Evolutionary conservation across 2,329 filamentous ascomycete genomes (phyloP).

Genomic region (Penicillium thymicola): DNA sequence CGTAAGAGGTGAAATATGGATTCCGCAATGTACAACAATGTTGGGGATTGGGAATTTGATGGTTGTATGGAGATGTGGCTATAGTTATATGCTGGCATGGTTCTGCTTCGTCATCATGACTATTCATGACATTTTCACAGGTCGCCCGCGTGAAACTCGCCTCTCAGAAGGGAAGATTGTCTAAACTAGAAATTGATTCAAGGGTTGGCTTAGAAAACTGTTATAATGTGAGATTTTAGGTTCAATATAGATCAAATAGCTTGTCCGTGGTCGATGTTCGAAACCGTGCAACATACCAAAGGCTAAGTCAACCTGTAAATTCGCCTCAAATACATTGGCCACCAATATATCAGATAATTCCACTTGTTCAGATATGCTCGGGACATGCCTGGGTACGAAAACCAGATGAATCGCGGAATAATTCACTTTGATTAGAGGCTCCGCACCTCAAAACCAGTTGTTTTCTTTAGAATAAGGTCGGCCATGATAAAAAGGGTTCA

Average conservation of each 20-base stretch:
- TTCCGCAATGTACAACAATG: neutral
- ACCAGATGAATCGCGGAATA: neutral
- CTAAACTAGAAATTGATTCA: neutral
- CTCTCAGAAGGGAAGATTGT: neutral
- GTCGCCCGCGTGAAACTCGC: neutral
- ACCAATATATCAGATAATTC: neutral
- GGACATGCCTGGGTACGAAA: neutral
- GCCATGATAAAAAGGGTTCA: neutral
- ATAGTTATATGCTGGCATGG: neutral
- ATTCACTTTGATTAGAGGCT: no score
- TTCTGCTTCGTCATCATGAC: slow-evolving; percentile 4
- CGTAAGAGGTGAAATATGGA: neutral
- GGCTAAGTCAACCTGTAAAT: neutral
- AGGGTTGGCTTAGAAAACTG: neutral
- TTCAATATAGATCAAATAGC: no score
- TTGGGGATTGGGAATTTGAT: neutral
- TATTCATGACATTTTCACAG: slow-evolving; percentile 2
- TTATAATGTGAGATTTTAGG: neutral
- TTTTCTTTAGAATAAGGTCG: neutral
- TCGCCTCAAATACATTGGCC: neutral
- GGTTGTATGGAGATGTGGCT: neutral
- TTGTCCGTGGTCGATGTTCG: no score
- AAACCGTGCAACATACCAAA: neutral
- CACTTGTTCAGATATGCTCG: neutral
- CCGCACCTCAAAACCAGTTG: no score